Base-by-base conservation (phyloP, 306 rosid species). In the Glycine latifolia region DNA sequence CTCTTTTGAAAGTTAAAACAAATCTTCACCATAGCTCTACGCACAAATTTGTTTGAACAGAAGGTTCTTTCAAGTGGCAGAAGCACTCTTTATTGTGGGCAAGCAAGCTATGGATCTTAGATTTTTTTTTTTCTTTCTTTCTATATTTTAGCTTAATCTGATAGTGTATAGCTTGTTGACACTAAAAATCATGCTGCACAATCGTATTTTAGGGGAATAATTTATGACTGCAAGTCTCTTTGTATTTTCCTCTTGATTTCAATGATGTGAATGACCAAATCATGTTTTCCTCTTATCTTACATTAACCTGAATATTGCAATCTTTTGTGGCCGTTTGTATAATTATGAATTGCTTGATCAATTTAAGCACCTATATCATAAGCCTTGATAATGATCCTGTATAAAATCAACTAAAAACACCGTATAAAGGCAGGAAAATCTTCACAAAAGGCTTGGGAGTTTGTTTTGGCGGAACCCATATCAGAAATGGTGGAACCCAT, bases 231-330 rank as follows among this genome's bases (percentile, higher is more conserved):
- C 39, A 35, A 35, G 39, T 35, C 39, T 35, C 4, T 35, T 35
- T 35, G 39, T 35, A 41, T 41, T 41, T 54, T 47, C 11, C 52
- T 8, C 5, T 63, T 54, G 85, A 56, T 67, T 55, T 49, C 16
- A 53, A 52, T 74, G 60, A 65, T 65, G 75, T 10, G 67, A 73
- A 81, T 65, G 75, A 74, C 4, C 31, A 60, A 60, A 71, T 39
- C 43, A 66, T 2, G 43, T 14, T 47, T 17, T 43, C 12, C 0
- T 26, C 5, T 33, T 14, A n/a, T 54, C 15, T 54, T 16, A 15
- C 5, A 10, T 60, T 26, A 60, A 61, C 35, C 26, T 13, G 8
- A 60, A 60, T 46, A 44, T 44, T 20, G 10, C 26, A 13, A 44
- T 61, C 33, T 11, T 47, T 47, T 8, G 50, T 47, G 12, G 53